These are phyloP conservation scores for Globisporangium cylindrosporum DNA, from an alignment of 352 stramenopile species.

Conservation along the genomic window DNA sequence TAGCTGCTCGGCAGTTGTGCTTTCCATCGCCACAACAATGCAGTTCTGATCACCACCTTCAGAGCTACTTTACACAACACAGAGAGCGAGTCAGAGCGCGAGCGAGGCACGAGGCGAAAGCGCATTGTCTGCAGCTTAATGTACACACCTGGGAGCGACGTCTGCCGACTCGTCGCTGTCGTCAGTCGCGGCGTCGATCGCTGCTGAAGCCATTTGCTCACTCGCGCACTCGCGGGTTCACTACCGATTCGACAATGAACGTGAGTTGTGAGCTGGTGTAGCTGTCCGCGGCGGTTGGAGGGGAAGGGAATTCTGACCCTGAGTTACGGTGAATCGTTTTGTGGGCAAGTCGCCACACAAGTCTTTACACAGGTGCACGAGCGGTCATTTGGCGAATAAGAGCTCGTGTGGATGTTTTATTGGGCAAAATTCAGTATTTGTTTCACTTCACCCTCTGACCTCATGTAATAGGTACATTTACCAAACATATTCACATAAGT, in stretches of 20 bases:
- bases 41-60: background rate
- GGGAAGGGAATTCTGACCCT: slow-evolving; percentile 11
- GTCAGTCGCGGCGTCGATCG: background rate
- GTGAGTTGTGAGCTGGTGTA: background rate
- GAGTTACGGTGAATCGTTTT: slow-evolving; percentile 19
- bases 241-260: background rate
- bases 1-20: background rate
- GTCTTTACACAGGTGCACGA: slow-evolving; percentile 1
- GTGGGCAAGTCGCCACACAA: slow-evolving; percentile 4
- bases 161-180: background rate
- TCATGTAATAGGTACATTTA: background rate
- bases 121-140: background rate
- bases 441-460: background rate
- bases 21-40: background rate
- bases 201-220: background rate
- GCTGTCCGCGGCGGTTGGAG: slow-evolving; percentile 2
- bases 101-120: background rate
- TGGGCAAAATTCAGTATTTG: background rate
- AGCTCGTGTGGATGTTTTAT: background rate
- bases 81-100: background rate
- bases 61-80: background rate
- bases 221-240: background rate
- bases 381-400: slow-evolving; percentile 2
- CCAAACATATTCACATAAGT: too few relatives aligned
- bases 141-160: background rate